Conservation (phyloP, 1,284 basidiomycete species). For the Anthracocystis panici-leucophaei region DNA sequence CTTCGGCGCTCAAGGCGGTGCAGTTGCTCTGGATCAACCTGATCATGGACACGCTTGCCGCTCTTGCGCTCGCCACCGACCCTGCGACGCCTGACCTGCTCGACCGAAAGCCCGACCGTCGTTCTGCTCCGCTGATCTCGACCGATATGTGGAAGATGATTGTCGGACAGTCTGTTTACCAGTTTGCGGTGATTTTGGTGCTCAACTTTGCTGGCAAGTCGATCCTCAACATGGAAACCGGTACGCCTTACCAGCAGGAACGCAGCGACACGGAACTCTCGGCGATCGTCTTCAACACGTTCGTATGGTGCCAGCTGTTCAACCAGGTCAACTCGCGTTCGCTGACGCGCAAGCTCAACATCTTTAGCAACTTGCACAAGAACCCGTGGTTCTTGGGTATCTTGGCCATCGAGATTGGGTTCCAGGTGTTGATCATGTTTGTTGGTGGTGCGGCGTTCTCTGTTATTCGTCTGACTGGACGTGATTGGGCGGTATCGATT, state of each 20-base stretch:
- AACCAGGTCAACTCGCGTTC: constrained; percentile 93
- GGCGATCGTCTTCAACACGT: constrained; percentile 94
- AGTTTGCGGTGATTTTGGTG: constrained; percentile 84
- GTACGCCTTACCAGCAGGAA: constrained; percentile 70
- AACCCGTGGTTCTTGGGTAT: constrained; percentile 92
- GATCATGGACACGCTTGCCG: constrained; percentile 95
- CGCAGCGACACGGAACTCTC: constrained; percentile 75
- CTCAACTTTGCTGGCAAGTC: constrained; percentile 85
- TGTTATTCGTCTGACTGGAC: constrained; percentile 80
- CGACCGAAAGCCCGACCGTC: constrained; percentile 89
- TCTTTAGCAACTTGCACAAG: constrained; percentile 83
- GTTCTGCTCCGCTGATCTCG: constrained; percentile 87
- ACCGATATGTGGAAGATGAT: constrained; percentile 89
- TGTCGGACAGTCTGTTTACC: constrained; percentile 87
- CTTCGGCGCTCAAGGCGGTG: constrained; percentile 90
- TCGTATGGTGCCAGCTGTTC: constrained; percentile 82
- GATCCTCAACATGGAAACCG: constrained; percentile 74
- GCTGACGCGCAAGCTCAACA: constrained; percentile 86
- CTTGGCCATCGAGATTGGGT: constrained; percentile 84
- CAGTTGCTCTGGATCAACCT: constrained; percentile 97
- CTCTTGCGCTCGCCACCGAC: constrained; percentile 94
- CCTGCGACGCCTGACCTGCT: constrained; percentile 85
- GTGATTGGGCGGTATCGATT: constrained; percentile 93
- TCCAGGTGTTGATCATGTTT: constrained; percentile 90
- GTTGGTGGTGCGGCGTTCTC: constrained; percentile 91